Evolutionary conservation across 768 basidiomycete genomes (phyloP), one percentile per base, ranked within the genome.

Genomic region (Clitopilus hobsonii): DNA sequence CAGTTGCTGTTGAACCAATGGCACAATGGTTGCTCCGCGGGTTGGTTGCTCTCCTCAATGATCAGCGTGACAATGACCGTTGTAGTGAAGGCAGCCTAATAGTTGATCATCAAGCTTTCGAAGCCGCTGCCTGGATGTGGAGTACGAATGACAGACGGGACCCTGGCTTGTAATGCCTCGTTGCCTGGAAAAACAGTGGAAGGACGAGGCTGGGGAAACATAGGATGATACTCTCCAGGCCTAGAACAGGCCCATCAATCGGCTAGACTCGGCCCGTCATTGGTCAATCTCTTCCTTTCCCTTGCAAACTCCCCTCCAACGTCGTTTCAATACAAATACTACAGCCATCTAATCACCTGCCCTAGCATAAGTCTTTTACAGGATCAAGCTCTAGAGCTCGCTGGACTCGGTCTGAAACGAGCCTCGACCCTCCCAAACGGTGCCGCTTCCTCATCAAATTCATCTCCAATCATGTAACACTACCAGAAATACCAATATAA

Each of bases 131-230:
- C n/a, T 45, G 41, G n/a, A 45, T 20, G 41, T 45, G 41, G 41
- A 23, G 41, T 45, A 45, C 41, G 22, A 20, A 45, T 23, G 41
- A 45, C 41, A 45, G 41, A 20, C n/a, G 41, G 10, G 32, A 10
- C 38, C 18, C 18, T 41, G 8, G 38, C n/a, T 20, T 45, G n/a
- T 2, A 45, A 45, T 45, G 41, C 41, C 41, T 45, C 41, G 41
- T 45, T 45, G 41, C 41, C n/a, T 45, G 41, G 41, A 45, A 45
- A 45, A 45, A 45, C 41, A 45, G n/a, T 45, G 41, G 41, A 45
- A 45, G 11, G 11, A 7, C 6, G 41, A 10, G 7, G 30, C n/a
- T 18, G 41, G 41, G 32, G 32, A 36, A 36, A 36, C 32, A 36
- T 36, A 36, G 7, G 13, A 36, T 36, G 32, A 36, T n/a, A 36